Base-by-base conservation (phyloP, 768 basidiomycete species). In the Sutorius australiensis region DNA sequence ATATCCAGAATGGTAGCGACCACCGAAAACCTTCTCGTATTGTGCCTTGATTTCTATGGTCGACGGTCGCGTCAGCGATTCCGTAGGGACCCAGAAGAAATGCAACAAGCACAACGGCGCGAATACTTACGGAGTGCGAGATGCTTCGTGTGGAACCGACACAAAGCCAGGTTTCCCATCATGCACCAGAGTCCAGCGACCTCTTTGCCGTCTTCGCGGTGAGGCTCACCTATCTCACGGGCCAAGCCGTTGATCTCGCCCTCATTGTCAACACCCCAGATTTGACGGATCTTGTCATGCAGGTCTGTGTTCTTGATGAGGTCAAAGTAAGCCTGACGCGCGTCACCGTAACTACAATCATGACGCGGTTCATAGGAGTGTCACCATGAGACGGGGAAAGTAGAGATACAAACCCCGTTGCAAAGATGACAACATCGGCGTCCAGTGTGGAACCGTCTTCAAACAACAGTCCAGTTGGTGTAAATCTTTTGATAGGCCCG, bases 61-160 rank as follows among this genome's bases (percentile, higher is more conserved):
- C 17, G 24, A 24, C 24, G 16, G 13, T 19, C 31, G 1, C 17
- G 27, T 63, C 44, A 53, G 38, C 17, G 11, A 41, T 19, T 14
- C 30, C 3, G 40, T 12, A 21, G 43, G 14, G 36, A 21, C 52
- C 24, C 13, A 30, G 28, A 12, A 32, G 24, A 19, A 57, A 34
- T 21, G 11, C 32, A 5, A 5, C 8, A n/a, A 47, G 27, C 5
- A 36, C 41, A 6, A 28, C 6, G 19, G 12, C 6, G 24, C 39
- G 27, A 30, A 5, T 5, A 79, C 84, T 62, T 61, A 87, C 83
- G 83, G 43, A 86, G 71, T 0, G 83, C 84, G 34, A 87, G 46
- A 59, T 82, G 82, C 52, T 80, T 85, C 6, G 86, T 87, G 65
- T 84, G 76, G 75, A 86, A 87, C 0, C 86, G 75, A 52, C 79